Percentiles rank a stretch among this genome's conserved stretches.
Conservation (phyloP, 345 rosid genomes). For the Bruguiera sexangula region DNA sequence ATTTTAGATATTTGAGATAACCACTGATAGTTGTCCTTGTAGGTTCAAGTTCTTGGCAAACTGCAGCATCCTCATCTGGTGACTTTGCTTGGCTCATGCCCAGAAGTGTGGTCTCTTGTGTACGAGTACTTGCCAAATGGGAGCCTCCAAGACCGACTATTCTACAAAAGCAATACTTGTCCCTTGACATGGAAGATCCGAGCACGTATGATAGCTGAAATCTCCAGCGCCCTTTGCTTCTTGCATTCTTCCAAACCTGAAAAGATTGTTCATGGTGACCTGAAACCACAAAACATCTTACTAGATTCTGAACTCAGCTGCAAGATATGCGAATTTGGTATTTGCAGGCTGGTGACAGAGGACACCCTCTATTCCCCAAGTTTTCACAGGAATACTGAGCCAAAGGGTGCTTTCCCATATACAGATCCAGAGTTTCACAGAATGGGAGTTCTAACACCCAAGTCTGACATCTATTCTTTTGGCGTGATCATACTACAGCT, state of each 20-base stretch:
- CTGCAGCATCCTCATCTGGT: conserved; percentile 70
- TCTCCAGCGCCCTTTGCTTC: conserved; percentile 69
- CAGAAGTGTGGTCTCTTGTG: conserved; percentile 68
- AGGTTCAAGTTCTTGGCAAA: conserved; percentile 69
- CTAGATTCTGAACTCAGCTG: conserved; percentile 60
- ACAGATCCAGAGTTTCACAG: conserved; percentile 63
- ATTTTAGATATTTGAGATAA: background rate
- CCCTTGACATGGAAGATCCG: conserved; percentile 58
- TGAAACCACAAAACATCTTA: conserved; percentile 66
- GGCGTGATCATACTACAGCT: conserved; percentile 63
- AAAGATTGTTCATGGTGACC: conserved; percentile 66
- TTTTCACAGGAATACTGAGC: conserved; percentile 35
- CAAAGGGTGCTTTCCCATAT: conserved; percentile 56
- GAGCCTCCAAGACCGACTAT: conserved; percentile 56
- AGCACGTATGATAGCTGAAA: conserved; percentile 53
- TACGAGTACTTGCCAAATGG: conserved; percentile 67
- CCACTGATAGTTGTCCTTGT: conserved; percentile 11
- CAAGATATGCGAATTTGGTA: conserved; percentile 71
- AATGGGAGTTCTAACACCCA: conserved; percentile 52
- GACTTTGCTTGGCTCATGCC: conserved; percentile 65
- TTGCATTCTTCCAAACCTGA: conserved; percentile 70
- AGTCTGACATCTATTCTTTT: conserved; percentile 59
- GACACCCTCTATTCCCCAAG: conserved; percentile 42
- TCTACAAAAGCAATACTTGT: conserved; percentile 41
- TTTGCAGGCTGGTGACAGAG: conserved; percentile 48